Percentiles rank a stretch among this genome's conserved stretches.
These are phyloP conservation scores for Trematosphaeria pertusa DNA, from an alignment of 2,329 filamentous ascomycete genomes.

Conservation along the genomic window DNA sequence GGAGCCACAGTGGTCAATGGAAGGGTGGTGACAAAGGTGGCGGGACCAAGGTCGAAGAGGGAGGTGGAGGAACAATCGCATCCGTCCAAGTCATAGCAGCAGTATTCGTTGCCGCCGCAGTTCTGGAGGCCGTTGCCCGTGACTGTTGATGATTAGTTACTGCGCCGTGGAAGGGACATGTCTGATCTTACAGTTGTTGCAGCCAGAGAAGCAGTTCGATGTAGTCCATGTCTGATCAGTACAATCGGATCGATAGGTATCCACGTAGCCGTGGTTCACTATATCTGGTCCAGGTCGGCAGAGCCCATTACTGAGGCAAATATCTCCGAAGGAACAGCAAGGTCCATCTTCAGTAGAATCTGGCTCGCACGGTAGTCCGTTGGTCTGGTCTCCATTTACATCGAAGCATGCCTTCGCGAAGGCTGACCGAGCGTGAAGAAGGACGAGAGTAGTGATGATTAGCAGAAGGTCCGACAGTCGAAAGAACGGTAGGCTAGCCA, in stretches of 20 bases:
- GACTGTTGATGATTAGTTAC: not conserved
- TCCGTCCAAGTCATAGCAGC: slow-evolving; percentile 8
- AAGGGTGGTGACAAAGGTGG: slow-evolving; percentile 12
- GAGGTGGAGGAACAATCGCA: slow-evolving; percentile 10
- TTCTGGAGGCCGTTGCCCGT: slow-evolving; percentile 7
- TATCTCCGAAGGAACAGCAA: slow-evolving; percentile 8
- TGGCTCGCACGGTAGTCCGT: slow-evolving; percentile 5
- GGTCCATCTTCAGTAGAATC: slow-evolving; percentile 6
- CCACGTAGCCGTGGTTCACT: slow-evolving; percentile 1
- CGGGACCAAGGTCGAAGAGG: slow-evolving; percentile 9
- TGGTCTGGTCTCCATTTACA: slow-evolving; percentile 2
- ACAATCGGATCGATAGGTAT: slow-evolving; percentile 9
- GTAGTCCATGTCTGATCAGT: slow-evolving; percentile 12
- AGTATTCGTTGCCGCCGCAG: slow-evolving; percentile 13
- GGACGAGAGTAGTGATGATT: too few relatives aligned
- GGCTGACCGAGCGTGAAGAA: too few relatives aligned
- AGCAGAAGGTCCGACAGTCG: too few relatives aligned
- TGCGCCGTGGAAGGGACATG: too few relatives aligned
- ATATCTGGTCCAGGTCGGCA: slow-evolving; percentile 8
- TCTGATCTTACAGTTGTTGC: slow-evolving; percentile 6
- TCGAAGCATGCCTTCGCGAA: slow-evolving; percentile 1
- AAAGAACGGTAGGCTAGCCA: too few relatives aligned
- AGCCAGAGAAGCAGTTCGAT: slow-evolving; percentile 10
- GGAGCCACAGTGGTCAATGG: slow-evolving; percentile 5
- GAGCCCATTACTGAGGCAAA: slow-evolving; percentile 14